Conservation (phyloP, 192 early-diverging fungal species). For the Oehlia diaphana region DNA sequence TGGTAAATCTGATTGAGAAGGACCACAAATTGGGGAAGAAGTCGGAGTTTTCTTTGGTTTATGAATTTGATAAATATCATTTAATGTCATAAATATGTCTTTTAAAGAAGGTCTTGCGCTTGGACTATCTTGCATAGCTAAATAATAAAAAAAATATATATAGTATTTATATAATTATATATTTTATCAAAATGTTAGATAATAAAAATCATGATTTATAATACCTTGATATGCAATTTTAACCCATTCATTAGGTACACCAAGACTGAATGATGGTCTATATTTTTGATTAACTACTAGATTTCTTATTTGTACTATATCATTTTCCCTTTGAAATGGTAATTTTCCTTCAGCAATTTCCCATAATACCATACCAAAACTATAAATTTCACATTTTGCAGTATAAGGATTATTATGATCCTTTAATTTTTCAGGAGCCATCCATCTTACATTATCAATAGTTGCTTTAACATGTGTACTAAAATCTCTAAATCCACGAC, state of each 20-base stretch:
- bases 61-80: background rate
- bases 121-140: constrained; percentile 5
- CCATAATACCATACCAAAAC: constrained; percentile 26
- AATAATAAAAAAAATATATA: background rate
- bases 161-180: background rate
- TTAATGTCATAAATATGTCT: constrained; percentile 10
- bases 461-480: constrained; percentile 1
- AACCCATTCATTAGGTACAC: background rate
- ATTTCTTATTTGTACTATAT: constrained; percentile 7
- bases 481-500: constrained; percentile 18
- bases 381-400: constrained; percentile 8
- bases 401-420: background rate
- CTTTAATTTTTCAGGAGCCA: background rate
- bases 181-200: no score
- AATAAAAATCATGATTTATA: background rate
- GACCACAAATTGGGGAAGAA: background rate
- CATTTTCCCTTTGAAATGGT: constrained; percentile 1
- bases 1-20: background rate
- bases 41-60: background rate
- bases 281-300: background rate
- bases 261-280: background rate
- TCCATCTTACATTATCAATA: constrained; percentile 8
- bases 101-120: background rate
- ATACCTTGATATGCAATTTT: constrained; percentile 9
- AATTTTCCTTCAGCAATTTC: constrained; percentile 22